These are phyloP conservation scores for Pythium plurisporium DNA, from an alignment of 352 stramenopile genomes.

Conservation along the genomic window DNA sequence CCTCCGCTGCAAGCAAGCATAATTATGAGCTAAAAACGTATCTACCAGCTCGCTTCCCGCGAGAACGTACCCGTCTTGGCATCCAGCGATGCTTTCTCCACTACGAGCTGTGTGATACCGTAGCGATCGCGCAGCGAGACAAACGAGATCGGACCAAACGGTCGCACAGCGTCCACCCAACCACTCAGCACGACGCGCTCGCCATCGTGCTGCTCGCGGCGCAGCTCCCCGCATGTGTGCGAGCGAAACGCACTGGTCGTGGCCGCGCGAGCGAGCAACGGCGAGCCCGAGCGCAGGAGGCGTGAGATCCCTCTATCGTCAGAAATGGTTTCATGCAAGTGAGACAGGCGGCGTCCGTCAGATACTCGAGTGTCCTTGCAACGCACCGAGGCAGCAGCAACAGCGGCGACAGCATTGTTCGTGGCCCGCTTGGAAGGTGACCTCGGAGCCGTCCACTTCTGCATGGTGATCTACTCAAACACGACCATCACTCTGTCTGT, in stretches of 20 bases:
- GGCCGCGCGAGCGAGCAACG: neutral
- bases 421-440: neutral
- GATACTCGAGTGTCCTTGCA: neutral
- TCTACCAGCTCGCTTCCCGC: too few species aligned
- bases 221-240: slow-evolving; percentile 74
- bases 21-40: neutral
- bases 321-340: too few species aligned
- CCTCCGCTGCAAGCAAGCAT: slow-evolving; percentile 18
- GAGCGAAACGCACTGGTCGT: slow-evolving; percentile 48
- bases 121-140: slow-evolving; percentile 76
- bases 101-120: slow-evolving; percentile 75
- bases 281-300: neutral
- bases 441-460: neutral
- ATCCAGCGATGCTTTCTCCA: slow-evolving; percentile 57
- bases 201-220: slow-evolving; percentile 34
- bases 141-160: slow-evolving; percentile 78
- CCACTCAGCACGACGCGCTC: slow-evolving; percentile 65
- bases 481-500: slow-evolving; percentile 18
- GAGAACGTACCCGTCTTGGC: slow-evolving; percentile 30
- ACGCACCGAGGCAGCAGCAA: slow-evolving; percentile 19
- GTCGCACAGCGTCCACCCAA: slow-evolving; percentile 75
- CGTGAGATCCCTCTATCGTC: neutral
- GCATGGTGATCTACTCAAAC: too few species aligned
- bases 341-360: too few species aligned
- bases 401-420: slow-evolving; percentile 13